These are phyloP conservation scores for Castanopsis chinensis DNA, from an alignment of 306 rosid species.

Conservation along the genomic window DNA sequence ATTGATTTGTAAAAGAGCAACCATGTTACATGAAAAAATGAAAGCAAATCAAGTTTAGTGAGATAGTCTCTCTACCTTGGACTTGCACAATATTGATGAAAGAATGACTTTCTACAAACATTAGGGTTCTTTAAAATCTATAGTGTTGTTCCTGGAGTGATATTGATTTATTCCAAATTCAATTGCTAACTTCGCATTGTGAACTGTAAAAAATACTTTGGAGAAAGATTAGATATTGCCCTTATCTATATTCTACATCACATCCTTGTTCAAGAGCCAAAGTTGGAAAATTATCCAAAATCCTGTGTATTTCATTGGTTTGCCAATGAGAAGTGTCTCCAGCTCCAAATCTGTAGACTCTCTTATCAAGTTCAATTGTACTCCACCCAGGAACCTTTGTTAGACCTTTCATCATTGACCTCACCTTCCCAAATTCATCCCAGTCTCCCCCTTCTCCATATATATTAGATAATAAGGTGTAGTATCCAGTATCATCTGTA, in stretches of 20 bases:
- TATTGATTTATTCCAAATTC: background rate
- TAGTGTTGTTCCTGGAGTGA: slow-evolving; percentile 12
- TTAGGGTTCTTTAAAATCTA: background rate
- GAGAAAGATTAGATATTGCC: background rate
- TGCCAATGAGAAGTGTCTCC: no score
- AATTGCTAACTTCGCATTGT: no score
- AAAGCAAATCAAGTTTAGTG: background rate
- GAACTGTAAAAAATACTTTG: background rate
- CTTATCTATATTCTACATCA: background rate
- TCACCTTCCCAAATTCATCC: slow-evolving; percentile 74
- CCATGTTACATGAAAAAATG: no score
- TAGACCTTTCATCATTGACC: slow-evolving; percentile 71
- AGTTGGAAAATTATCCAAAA: no score
- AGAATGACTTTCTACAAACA: background rate
- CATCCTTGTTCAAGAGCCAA: no score
- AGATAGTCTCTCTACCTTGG: background rate
- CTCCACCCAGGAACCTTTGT: slow-evolving; percentile 88
- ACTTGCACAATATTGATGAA: background rate
- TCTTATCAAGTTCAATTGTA: slow-evolving; percentile 30
- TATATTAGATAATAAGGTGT: slow-evolving; percentile 79
- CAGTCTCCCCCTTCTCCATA: slow-evolving; percentile 84
- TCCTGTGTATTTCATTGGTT: no score
- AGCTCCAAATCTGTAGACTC: no score
- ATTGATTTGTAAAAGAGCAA: no score
- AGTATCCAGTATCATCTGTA: slow-evolving; percentile 84